phyloP scores from a whole-genome alignment of 169 alveolate genomes.

The Ichthyophthirius multifiliis region DNA sequence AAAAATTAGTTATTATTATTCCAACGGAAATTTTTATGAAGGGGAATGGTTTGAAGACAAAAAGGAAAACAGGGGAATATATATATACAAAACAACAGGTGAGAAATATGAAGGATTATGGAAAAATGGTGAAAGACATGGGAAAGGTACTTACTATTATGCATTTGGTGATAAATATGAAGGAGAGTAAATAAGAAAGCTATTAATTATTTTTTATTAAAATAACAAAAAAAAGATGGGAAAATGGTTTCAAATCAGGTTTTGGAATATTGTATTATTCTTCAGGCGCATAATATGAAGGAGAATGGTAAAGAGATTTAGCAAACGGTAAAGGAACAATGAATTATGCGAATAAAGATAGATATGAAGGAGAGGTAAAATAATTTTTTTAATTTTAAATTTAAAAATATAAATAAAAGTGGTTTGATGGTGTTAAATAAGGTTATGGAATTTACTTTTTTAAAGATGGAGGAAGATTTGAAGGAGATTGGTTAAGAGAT shows the following conservation, averaged over 20 bases:
- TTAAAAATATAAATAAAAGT: not conserved
- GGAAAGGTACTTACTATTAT: slow-evolving; percentile 25
- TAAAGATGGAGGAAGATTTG: slow-evolving; percentile 55
- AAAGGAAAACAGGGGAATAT: slow-evolving; percentile 29
- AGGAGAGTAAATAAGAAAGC: slow-evolving; percentile 20
- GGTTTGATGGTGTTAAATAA: slow-evolving; percentile 39
- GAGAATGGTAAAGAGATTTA: slow-evolving; percentile 43
- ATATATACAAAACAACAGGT: slow-evolving; percentile 27
- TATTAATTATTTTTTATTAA: not conserved
- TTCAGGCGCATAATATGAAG: slow-evolving; percentile 45
- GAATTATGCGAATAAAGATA: slow-evolving; percentile 32
- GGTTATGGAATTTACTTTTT: slow-evolving; percentile 54
- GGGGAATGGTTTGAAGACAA: slow-evolving; percentile 41
- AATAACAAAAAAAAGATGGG: slow-evolving; percentile 11
- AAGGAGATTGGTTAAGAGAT: slow-evolving; percentile 50
- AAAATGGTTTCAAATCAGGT: slow-evolving; percentile 42
- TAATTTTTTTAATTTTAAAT: not conserved
- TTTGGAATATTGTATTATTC: slow-evolving; percentile 26
- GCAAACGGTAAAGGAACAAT: slow-evolving; percentile 37
- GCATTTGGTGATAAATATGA: slow-evolving; percentile 28
- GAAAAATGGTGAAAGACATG: slow-evolving; percentile 47
- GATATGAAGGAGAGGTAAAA: slow-evolving; percentile 32
- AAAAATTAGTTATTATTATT: slow-evolving; percentile 16
- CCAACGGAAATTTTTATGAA: slow-evolving; percentile 23
- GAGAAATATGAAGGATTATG: slow-evolving; percentile 44